A percentile compares a stretch with the other conserved stretches of the same genome.
These are phyloP conservation scores for Salvia rosmarinus DNA, from an alignment of 257 asterid species.

Conservation along the genomic window DNA sequence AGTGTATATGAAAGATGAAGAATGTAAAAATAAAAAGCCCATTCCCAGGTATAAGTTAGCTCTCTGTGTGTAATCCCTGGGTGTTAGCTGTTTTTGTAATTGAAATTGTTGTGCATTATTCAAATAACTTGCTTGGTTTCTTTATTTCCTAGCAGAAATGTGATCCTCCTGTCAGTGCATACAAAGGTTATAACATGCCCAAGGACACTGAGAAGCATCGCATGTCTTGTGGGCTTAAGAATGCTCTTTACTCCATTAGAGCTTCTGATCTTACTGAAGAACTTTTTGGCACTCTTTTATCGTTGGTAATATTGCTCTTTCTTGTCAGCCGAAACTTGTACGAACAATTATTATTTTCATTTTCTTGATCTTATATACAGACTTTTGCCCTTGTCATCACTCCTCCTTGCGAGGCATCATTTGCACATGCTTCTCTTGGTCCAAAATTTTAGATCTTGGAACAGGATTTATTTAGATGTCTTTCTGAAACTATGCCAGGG, in stretches of 20 bases:
- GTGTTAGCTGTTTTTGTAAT: background rate
- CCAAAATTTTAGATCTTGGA: slow-evolving; percentile 18
- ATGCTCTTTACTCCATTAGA: slow-evolving; percentile 83
- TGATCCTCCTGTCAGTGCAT: slow-evolving; percentile 94
- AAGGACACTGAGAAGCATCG: slow-evolving; percentile 89
- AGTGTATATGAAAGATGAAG: too few species aligned
- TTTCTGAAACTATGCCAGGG: slow-evolving; percentile 62
- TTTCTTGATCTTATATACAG: slow-evolving; percentile 16
- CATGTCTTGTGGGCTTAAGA: slow-evolving; percentile 77
- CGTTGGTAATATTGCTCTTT: slow-evolving; percentile 16
- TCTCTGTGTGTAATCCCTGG: too few species aligned
- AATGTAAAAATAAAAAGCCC: too few species aligned
- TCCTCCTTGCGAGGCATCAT: slow-evolving; percentile 15
- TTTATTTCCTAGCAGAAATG: slow-evolving; percentile 60
- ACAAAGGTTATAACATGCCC: slow-evolving; percentile 78
- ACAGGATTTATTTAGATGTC: slow-evolving; percentile 23
- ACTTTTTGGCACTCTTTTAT: slow-evolving; percentile 75
- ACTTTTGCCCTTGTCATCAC: slow-evolving; percentile 3
- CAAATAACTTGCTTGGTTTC: slow-evolving; percentile 24
- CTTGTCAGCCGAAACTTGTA: slow-evolving; percentile 1
- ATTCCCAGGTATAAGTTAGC: background rate
- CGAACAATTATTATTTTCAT: background rate
- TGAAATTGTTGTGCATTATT: slow-evolving; percentile 24
- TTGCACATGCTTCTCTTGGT: slow-evolving; percentile 16
- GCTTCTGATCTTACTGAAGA: slow-evolving; percentile 77